Evolutionary conservation across 192 early-diverging fungal species (phyloP).

Genomic region (Linnemannia hyalina): DNA sequence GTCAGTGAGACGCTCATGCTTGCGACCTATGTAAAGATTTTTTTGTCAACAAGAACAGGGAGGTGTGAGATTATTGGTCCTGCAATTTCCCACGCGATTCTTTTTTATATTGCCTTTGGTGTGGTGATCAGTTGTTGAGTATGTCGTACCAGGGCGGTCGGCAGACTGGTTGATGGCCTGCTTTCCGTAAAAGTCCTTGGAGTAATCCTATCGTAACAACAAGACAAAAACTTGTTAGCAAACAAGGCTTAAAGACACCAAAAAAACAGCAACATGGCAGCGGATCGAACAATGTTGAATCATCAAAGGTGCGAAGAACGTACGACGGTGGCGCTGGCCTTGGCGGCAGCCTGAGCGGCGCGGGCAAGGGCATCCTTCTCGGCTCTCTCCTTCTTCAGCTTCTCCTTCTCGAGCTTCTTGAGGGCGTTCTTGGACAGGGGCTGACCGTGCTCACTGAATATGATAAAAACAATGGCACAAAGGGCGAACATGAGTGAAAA

Average conservation of each 20-base stretch:
- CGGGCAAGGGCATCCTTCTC: conserved; percentile 79
- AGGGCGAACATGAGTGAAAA: not conserved
- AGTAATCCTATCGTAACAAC: conserved; percentile 74
- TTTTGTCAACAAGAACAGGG: not conserved
- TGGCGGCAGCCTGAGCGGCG: conserved; percentile 71
- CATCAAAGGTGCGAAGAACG: not conserved
- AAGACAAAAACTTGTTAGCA: not conserved
- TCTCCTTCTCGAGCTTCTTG: conserved; percentile 94
- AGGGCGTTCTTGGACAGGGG: conserved; percentile 92
- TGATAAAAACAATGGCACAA: not conserved
- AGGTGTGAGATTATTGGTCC: not conserved
- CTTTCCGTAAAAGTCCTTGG: conserved; percentile 88
- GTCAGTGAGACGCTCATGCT: conserved; percentile 75
- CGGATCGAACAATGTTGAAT: not conserved
- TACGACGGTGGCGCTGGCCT: conserved; percentile 45
- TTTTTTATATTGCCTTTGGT: not conserved
- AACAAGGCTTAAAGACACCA: conserved; percentile 29
- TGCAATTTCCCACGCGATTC: not conserved
- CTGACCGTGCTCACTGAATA: conserved; percentile 81
- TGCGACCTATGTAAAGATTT: conserved; percentile 57
- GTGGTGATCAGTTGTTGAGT: not conserved
- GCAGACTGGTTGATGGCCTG: conserved; percentile 89
- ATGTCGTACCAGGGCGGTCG: conserved; percentile 70
- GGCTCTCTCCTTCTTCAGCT: conserved; percentile 86
- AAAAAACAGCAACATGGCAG: not conserved